phyloP scores from a whole-genome alignment of 176 grass and related monocot species.

The Metroxylon sagu region DNA sequence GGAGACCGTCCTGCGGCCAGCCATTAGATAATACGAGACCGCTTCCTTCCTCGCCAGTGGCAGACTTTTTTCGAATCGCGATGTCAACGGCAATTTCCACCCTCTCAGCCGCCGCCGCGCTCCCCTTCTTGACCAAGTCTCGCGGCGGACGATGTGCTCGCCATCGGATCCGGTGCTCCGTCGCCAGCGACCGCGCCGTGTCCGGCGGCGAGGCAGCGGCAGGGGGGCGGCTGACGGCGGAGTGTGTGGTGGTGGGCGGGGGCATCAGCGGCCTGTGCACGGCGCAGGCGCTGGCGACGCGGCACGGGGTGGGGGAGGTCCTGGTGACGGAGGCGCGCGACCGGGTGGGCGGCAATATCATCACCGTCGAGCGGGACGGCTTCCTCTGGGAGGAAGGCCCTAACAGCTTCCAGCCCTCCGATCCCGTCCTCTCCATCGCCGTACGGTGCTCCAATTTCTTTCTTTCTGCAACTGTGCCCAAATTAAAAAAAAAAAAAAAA shows the following conservation, averaged over 20 bases:
- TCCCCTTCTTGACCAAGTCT: not conserved
- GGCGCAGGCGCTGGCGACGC: constrained; percentile 66
- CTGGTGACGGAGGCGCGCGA: constrained; percentile 74
- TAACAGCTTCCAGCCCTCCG: constrained; percentile 95
- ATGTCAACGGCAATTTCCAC: not conserved
- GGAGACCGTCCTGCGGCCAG: too few relatives aligned
- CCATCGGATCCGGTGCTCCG: not conserved
- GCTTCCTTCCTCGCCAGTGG: too few relatives aligned
- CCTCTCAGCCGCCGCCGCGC: not conserved
- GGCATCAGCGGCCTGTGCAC: constrained; percentile 89
- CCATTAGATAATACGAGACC: too few relatives aligned
- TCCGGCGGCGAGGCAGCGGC: constrained; percentile 12
- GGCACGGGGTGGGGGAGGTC: constrained; percentile 33
- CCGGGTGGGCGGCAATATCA: constrained; percentile 77
- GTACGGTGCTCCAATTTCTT: constrained; percentile 20
- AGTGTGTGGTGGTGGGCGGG: constrained; percentile 83
- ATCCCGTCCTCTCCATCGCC: constrained; percentile 70
- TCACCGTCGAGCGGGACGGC: constrained; percentile 57
- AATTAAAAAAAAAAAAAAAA: too few relatives aligned
- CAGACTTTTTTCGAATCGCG: not conserved
- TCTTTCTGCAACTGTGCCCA: too few relatives aligned
- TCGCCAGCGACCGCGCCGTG: constrained; percentile 5
- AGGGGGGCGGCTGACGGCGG: constrained; percentile 31
- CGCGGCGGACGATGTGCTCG: not conserved
- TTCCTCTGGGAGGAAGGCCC: constrained; percentile 94